These are phyloP conservation scores for Adansonia grandidieri DNA, from an alignment of 441 rosid genomes.

Conservation along the genomic window DNA sequence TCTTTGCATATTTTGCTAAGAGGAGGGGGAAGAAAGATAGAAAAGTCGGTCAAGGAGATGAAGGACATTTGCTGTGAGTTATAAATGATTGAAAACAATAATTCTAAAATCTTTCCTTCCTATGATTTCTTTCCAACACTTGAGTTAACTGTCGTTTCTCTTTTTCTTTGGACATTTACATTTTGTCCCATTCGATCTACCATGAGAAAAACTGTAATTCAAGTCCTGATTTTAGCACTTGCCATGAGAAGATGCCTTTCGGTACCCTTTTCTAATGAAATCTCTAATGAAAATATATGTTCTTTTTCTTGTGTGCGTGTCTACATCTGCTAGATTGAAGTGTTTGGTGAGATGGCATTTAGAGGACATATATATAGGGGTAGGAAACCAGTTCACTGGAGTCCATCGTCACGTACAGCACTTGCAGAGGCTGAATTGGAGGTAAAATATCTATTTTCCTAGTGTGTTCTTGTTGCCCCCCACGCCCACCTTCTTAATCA, in stretches of 20 bases:
- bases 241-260: neutral
- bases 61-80: neutral
- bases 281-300: neutral
- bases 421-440: constrained; percentile 99
- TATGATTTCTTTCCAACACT: constrained; percentile 16
- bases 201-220: neutral
- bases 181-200: neutral
- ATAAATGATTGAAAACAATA: constrained; percentile 2
- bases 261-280: neutral
- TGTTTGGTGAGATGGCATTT: constrained; percentile 89
- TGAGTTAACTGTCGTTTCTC: neutral
- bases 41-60: neutral
- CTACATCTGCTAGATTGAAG: constrained; percentile 70
- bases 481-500: neutral
- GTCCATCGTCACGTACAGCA: constrained; percentile 97
- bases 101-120: neutral
- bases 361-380: constrained; percentile 93
- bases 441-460: constrained; percentile 47
- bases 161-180: neutral
- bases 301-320: constrained; percentile 21
- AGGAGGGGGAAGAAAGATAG: constrained; percentile 5
- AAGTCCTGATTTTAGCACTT: neutral
- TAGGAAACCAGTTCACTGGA: constrained; percentile 98
- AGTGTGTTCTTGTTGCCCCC: neutral
- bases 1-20: constrained; percentile 1